Conservation (phyloP, 176 grass and related monocot species). For the Poa annua region DNA sequence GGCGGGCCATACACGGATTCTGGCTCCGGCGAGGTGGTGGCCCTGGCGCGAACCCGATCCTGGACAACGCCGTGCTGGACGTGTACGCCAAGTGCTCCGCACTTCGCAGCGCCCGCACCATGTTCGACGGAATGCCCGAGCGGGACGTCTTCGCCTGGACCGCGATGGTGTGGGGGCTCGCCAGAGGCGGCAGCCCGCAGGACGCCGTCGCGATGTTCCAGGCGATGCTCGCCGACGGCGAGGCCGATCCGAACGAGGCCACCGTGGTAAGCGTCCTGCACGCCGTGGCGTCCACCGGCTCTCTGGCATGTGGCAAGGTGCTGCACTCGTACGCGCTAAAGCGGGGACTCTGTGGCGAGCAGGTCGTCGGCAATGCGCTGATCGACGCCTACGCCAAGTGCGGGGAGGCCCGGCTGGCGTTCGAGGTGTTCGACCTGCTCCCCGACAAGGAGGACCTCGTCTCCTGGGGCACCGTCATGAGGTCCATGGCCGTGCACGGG, state of each 20-base stretch:
- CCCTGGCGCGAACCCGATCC: constrained; percentile 46
- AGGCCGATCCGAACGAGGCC: constrained; percentile 42
- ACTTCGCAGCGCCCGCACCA: constrained; percentile 31
- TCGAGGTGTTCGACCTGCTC: constrained; percentile 47
- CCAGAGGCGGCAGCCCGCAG: constrained; percentile 31
- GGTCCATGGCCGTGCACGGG: constrained; percentile 59
- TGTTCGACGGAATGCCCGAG: constrained; percentile 61
- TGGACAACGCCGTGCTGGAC: constrained; percentile 55
- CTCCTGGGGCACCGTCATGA: constrained; percentile 57
- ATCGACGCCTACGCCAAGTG: constrained; percentile 60
- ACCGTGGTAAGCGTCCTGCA: constrained; percentile 54
- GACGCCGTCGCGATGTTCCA: constrained; percentile 49
- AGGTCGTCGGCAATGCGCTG: constrained; percentile 54
- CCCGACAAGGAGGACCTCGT: constrained; percentile 51
- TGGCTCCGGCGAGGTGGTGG: constrained; percentile 42
- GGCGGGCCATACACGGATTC: constrained; percentile 48
- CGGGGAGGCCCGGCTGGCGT: constrained; percentile 47
- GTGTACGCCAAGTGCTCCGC: constrained; percentile 52
- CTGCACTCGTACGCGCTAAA: constrained; percentile 48
- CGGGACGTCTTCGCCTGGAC: constrained; percentile 57
- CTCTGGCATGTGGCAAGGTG: constrained; percentile 29
- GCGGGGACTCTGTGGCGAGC: constrained; percentile 26
- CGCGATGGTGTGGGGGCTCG: constrained; percentile 54
- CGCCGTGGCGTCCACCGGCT: constrained; percentile 36
- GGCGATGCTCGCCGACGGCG: constrained; percentile 21